Base-by-base conservation (phyloP, 1,284 basidiomycete genomes). In the Ustilago cynodontis region DNA sequence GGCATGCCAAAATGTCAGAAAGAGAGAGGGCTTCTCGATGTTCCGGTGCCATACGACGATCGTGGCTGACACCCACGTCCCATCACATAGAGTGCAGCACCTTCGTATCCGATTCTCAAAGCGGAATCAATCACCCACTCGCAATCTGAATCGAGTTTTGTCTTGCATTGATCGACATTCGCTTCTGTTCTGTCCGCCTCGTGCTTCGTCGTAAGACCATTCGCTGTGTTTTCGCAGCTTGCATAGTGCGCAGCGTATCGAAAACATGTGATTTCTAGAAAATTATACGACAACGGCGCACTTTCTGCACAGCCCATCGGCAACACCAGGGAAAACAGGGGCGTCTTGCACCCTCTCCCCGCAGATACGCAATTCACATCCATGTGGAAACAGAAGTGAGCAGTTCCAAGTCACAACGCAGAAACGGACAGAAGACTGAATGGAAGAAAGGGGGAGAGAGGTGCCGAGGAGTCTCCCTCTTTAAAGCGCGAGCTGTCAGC, bases 281-380 rank as follows among this genome's bases (percentile, higher is more conserved):
- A 24, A 28, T 14, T 9, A 26, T 13, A 49, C 18, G 7, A 49
- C 22, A 16, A 29, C 24, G 47, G 47, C 47, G 10, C 47, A 49
- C 47, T n/a, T 28, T 49, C 26, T 49, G 47, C 47, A 49, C 47
- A 49, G 47, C 47, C 43, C 43, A 16, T 20, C 43, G 43, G 43
- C 43, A 45, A 20, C 47, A 49, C 3, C 10, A n/a, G n/a, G n/a
- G 47, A 49, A 49, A 49, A 43, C 26, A 49, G 28, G 16, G 41
- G 41, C n/a, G 18, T 43, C 41, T 20, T 43, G 41, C 41, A 43
- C 41, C 11, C 41, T 43, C 41, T 43, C 41, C n/a, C 24, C 47
- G 28, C 16, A 9, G 24, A 26, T 26, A 16, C 26, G 24, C 2
- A 28, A 49, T 28, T 22, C 9, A 49, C 8, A 49, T 22, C 20